These are phyloP conservation scores for Claviceps capensis DNA, from an alignment of 2,329 filamentous ascomycete genomes.

Conservation along the genomic window DNA sequence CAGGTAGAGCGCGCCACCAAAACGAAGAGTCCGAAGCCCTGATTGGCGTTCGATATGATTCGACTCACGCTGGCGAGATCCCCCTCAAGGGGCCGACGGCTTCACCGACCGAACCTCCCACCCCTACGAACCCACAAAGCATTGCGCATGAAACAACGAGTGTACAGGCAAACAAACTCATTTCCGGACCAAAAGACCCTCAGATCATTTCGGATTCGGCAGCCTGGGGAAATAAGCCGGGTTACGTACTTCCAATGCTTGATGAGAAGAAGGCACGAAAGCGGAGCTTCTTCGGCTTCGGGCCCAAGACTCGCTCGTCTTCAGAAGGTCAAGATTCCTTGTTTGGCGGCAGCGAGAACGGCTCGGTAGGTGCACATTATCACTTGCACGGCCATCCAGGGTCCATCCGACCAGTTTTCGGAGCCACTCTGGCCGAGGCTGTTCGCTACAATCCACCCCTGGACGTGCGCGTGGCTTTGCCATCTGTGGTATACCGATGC, in stretches of 20 bases:
- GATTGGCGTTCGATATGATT: constrained; percentile 45
- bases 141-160: constrained; percentile 21
- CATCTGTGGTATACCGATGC: constrained; percentile 88
- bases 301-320: constrained; percentile 44
- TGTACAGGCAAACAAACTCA: constrained; percentile 35
- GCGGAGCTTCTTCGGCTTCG: constrained; percentile 60
- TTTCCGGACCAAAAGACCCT: constrained; percentile 76
- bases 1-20: constrained; percentile 20
- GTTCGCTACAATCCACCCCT: constrained; percentile 65
- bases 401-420: constrained; percentile 62
- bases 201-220: constrained; percentile 69
- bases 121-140: constrained; percentile 19
- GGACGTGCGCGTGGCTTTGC: constrained; percentile 62
- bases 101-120: constrained; percentile 18
- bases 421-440: constrained; percentile 71
- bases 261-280: constrained; percentile 77
- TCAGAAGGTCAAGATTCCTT: constrained; percentile 44
- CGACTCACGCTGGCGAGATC: constrained; percentile 36
- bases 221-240: constrained; percentile 75
- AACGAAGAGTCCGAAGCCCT: constrained; percentile 30
- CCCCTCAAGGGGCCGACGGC: constrained; percentile 29
- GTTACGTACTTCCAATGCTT: constrained; percentile 31
- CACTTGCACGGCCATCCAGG: constrained; percentile 30
- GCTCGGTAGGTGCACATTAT: constrained; percentile 25
- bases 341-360: constrained; percentile 34